Evolutionary conservation across 306 rosid species (phyloP), one percentile per base, ranked within the genome.

Genomic region (Cucurbita ficifolia): DNA sequence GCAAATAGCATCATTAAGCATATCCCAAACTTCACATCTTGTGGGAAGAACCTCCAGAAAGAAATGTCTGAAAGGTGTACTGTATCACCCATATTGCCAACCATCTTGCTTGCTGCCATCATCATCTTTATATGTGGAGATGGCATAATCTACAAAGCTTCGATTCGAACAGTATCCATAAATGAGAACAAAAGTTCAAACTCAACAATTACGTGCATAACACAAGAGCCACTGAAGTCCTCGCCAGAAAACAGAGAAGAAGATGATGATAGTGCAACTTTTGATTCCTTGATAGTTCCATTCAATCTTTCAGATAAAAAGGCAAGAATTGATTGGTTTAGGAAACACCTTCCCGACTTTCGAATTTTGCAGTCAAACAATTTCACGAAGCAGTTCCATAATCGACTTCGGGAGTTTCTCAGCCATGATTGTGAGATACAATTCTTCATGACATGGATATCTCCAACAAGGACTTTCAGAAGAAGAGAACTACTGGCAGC

Each of bases 401-500:
- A 75, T 12, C 43, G 83, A 55, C 49, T 76, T 65, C 8, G 64
- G 70, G 64, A 76, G 64, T 80, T 80, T n/a, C 75, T 80, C 46
- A 49, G 58, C 65, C 64, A 48, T 13, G 57, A 68, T 1, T 80
- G 83, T 39, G 55, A 21, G 39, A 33, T 13, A 14, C 80, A 65
- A 46, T 58, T 80, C 75, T 80, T 42, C 80, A 76, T 80, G 80
- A 73, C 80, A 10, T 80, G 83, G 83, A 19, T 76, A 9, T 56
- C 75, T 21, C 78, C 80, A 11, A 70, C 81, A 3, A 76, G 58
- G 70, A 63, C 42, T 21, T 76, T 80, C 50, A 55, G 64, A 10
- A 36, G 48, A 38, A 83, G 92, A 60, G 97, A 87, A 65, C 38
- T 84, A 58, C 60, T 85, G 81, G 76, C 84, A 1, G 3, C 78